Evolutionary conservation across 2,329 filamentous ascomycete genomes (phyloP).

Genomic region (Penicillium sp.): DNA sequence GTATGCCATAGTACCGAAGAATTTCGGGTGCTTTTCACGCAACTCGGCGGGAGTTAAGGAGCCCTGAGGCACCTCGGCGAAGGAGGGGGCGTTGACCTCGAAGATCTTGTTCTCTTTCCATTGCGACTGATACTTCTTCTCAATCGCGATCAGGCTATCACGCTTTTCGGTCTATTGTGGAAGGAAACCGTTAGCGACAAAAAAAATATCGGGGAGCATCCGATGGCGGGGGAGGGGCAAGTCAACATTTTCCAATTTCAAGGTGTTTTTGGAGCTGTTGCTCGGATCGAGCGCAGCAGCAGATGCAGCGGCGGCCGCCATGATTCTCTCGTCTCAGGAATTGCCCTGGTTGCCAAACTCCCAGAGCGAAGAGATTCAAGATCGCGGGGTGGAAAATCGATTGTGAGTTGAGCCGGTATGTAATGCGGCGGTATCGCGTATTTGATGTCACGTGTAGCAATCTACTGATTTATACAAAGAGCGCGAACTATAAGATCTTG

Average conservation of each 20-base stretch:
- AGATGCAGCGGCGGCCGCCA: slow-evolving; percentile 44
- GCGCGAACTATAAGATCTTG: no score
- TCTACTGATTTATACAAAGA: slow-evolving; percentile 1
- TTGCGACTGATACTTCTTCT: slow-evolving; percentile 87
- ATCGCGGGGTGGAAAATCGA: slow-evolving; percentile 25
- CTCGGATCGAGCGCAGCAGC: slow-evolving; percentile 52
- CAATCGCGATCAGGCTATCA: slow-evolving; percentile 41
- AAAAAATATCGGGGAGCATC: slow-evolving; percentile 11
- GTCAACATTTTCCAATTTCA: slow-evolving; percentile 57
- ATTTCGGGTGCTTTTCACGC: slow-evolving; percentile 78
- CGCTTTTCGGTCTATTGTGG: slow-evolving; percentile 28
- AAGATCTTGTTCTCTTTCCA: slow-evolving; percentile 76
- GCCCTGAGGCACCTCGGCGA: slow-evolving; percentile 67
- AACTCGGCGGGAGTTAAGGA: slow-evolving; percentile 68
- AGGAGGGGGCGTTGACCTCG: slow-evolving; percentile 76
- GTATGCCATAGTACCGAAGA: slow-evolving; percentile 74
- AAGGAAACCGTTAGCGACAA: slow-evolving; percentile 6
- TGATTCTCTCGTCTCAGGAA: slow-evolving; percentile 19
- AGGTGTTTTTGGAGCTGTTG: slow-evolving; percentile 53
- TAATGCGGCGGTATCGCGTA: slow-evolving; percentile 8
- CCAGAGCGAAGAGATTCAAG: slow-evolving; percentile 17
- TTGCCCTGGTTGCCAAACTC: slow-evolving; percentile 23
- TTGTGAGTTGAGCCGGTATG: slow-evolving; percentile 12
- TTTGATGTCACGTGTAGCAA: neutral
- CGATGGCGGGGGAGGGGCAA: slow-evolving; percentile 25